Evolutionary conservation across 805 yeast species (phyloP), one percentile per base, ranked within the genome.

Genomic region (Kazachstania psychrophila): DNA sequence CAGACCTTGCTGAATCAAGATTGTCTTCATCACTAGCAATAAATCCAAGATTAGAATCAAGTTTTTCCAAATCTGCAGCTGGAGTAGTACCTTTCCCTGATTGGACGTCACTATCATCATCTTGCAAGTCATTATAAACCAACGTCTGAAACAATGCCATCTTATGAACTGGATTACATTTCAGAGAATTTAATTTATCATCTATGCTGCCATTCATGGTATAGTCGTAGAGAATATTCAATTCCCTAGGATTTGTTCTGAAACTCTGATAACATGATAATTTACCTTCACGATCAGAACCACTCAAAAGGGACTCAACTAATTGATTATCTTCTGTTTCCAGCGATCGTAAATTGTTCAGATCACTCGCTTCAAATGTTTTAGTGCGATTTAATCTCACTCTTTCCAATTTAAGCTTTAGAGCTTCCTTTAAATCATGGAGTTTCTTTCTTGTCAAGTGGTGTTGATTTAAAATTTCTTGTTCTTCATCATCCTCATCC

Each of bases 171-270:
- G 18, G 29, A 9, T 8, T 27, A 24, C 6, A 6, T 12, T 6
- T 16, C 18, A 4, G 8, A 6, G 8, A 6, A 7, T 7, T 26
- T 13, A 13, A 7, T 13, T 26, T 26, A 8, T 18, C 23, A n/a
- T 27, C 31, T 2, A 27, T 5, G 15, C 22, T 26, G 12, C 12
- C 17, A 13, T 32, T 38, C 49, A 48, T 46, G 9, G 46, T 37
- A 25, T 37, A 33, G 8, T 49, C 50, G 40, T 45, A 49, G 10
- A 48, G 33, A 13, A 47, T 31, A 19, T 39, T 42, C 23, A 48
- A 32, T 12, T 48, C 45, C 6, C 38, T 36, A 17, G 51, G 42
- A 19, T 38, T 28, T 2, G 48, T 45, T 31, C 39, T 43, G 16
- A 46, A 49, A 15, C 23, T 30, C 5, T 43, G 33, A 25, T 42